A percentile compares a stretch with the other conserved stretches of the same genome.
phyloP scores from a whole-genome alignment of 345 rosid species.

The Corchorus capsularis region DNA sequence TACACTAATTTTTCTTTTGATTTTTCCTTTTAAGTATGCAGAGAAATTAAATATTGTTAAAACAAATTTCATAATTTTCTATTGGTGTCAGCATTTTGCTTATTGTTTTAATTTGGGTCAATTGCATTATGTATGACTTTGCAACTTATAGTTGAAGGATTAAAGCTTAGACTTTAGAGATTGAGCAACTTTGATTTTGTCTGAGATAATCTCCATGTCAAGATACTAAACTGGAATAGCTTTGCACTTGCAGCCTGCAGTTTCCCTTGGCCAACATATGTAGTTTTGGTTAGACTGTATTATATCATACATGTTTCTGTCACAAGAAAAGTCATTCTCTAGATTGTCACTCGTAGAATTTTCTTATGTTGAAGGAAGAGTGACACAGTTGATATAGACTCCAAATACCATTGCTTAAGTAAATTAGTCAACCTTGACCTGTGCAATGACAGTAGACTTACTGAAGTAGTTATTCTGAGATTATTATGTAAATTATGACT shows the following conservation, averaged over 20 bases:
- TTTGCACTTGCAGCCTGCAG: no score
- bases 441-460: neutral
- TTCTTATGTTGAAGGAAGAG: neutral
- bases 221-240: neutral
- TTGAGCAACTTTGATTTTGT: neutral
- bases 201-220: neutral
- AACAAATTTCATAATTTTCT: neutral
- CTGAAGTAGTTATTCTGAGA: neutral
- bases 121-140: neutral
- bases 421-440: no score
- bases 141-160: neutral
- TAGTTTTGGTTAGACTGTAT: no score
- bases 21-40: no score
- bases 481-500: no score
- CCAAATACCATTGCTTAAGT: neutral
- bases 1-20: neutral
- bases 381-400: neutral
- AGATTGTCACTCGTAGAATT: neutral
- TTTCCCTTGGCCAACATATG: no score
- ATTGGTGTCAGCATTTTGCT: neutral
- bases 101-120: neutral
- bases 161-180: neutral
- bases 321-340: no score
- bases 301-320: no score
- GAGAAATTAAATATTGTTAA: no score